Percentiles rank a stretch among this genome's conserved stretches.
Conservation (phyloP, 2,329 filamentous ascomycete species). For the Aspergillus puulaauensis region DNA sequence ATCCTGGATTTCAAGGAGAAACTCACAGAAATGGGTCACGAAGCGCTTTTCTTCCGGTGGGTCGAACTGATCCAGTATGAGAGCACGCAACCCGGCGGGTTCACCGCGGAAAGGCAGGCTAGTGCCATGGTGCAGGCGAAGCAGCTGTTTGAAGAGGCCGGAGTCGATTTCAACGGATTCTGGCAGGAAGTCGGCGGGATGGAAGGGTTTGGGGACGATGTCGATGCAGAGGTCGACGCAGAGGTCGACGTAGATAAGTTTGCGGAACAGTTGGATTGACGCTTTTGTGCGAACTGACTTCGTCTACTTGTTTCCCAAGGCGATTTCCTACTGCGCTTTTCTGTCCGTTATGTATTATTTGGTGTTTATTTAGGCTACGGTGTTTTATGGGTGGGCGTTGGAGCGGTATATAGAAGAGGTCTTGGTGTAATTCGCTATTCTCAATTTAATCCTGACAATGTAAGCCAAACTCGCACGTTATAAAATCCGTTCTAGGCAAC, state of each 20-base stretch:
- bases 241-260: constrained; percentile 62
- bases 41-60: constrained; percentile 87
- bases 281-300: neutral
- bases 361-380: neutral
- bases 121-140: constrained; percentile 72
- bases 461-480: neutral
- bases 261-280: constrained; percentile 47
- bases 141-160: constrained; percentile 70
- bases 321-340: neutral
- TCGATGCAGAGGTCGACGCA: constrained; percentile 53
- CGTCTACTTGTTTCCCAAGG: neutral
- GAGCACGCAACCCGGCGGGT: constrained; percentile 73
- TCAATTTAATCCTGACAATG: neutral
- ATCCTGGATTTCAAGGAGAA: constrained; percentile 78
- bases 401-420: constrained; percentile 2
- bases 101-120: constrained; percentile 71
- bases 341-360: neutral
- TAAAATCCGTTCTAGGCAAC: neutral
- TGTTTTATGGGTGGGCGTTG: neutral
- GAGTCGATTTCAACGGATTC: constrained; percentile 79
- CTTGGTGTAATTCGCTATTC: neutral
- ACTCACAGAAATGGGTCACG: constrained; percentile 74
- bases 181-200: constrained; percentile 70
- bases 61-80: constrained; percentile 91
- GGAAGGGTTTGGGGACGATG: constrained; percentile 50